Evolutionary conservation across 257 asterid species (phyloP).

Genomic region (Primulina eburnea): DNA sequence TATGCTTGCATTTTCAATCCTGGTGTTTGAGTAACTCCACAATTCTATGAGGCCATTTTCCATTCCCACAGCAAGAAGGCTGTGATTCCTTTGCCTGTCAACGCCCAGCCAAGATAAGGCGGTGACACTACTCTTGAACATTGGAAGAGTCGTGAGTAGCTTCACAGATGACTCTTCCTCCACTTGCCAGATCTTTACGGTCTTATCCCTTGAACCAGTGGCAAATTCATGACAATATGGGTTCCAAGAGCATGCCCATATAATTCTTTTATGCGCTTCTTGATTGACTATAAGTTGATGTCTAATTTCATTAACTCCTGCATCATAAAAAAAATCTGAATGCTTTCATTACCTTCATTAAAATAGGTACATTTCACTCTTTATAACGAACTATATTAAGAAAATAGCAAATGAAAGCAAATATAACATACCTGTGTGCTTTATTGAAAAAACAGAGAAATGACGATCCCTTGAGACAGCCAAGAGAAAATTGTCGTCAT

Average conservation of each 20-base stretch:
- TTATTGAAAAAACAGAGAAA: slow-evolving; percentile 68
- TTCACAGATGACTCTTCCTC: slow-evolving; percentile 54
- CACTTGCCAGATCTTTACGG: slow-evolving; percentile 76
- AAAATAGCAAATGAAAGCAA: slow-evolving; percentile 1
- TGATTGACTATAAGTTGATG: slow-evolving; percentile 58
- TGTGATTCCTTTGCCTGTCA: slow-evolving; percentile 41
- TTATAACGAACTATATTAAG: background rate
- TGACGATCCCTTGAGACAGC: slow-evolving; percentile 96
- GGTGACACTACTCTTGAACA: slow-evolving; percentile 72
- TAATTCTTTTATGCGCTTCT: slow-evolving; percentile 90
- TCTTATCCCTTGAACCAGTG: slow-evolving; percentile 90
- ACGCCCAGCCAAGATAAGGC: slow-evolving; percentile 79
- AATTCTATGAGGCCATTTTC: slow-evolving; percentile 77
- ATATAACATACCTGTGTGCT: slow-evolving; percentile 45
- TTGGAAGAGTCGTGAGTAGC: slow-evolving; percentile 58
- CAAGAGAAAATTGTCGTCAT: slow-evolving; percentile 65
- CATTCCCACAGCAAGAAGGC: slow-evolving; percentile 88
- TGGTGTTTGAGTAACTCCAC: slow-evolving; percentile 52
- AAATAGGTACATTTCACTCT: background rate
- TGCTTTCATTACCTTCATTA: background rate
- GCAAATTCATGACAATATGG: slow-evolving; percentile 81
- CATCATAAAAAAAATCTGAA: slow-evolving; percentile 12
- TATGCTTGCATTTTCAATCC: slow-evolving; percentile 22
- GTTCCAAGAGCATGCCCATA: slow-evolving; percentile 97
- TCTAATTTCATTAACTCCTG: slow-evolving; percentile 57